Conservation (phyloP, 2,329 filamentous ascomycete genomes). For the Mollisia scopiformis region DNA sequence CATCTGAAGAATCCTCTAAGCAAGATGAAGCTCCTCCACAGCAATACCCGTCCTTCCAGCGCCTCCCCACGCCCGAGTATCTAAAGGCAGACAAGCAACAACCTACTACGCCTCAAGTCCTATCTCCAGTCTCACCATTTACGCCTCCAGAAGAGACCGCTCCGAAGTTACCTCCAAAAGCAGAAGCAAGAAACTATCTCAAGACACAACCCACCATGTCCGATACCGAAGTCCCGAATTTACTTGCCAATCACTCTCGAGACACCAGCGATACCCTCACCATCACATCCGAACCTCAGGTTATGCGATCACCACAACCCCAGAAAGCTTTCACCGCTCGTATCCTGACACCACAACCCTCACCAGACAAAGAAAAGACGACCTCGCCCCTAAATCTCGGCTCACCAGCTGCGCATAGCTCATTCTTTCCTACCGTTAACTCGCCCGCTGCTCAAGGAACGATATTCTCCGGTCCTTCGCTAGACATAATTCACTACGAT, state of each 20-base stretch:
- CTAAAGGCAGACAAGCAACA: constrained; percentile 26
- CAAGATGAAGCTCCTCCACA: constrained; percentile 18
- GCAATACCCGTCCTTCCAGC: constrained; percentile 14
- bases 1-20: constrained; percentile 9
- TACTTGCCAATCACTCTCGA: constrained; percentile 23
- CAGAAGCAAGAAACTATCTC: constrained; percentile 21
- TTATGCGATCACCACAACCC: constrained; percentile 31
- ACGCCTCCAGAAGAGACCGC: constrained; percentile 28
- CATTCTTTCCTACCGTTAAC: constrained; percentile 25
- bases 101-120: constrained; percentile 19
- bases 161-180: constrained; percentile 25
- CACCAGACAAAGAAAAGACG: constrained; percentile 22
- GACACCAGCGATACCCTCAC: constrained; percentile 32
- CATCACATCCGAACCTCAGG: constrained; percentile 28
- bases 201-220: constrained; percentile 3
- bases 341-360: constrained; percentile 29
- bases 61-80: constrained; percentile 31
- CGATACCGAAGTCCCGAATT: constrained; percentile 7
- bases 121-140: constrained; percentile 27
- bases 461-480: constrained; percentile 25
- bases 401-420: constrained; percentile 19
- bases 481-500: constrained; percentile 31
- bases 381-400: constrained; percentile 20
- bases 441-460: constrained; percentile 21
- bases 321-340: constrained; percentile 25